Conservation (phyloP, 129 eudicot species). For the Daucus carota region DNA sequence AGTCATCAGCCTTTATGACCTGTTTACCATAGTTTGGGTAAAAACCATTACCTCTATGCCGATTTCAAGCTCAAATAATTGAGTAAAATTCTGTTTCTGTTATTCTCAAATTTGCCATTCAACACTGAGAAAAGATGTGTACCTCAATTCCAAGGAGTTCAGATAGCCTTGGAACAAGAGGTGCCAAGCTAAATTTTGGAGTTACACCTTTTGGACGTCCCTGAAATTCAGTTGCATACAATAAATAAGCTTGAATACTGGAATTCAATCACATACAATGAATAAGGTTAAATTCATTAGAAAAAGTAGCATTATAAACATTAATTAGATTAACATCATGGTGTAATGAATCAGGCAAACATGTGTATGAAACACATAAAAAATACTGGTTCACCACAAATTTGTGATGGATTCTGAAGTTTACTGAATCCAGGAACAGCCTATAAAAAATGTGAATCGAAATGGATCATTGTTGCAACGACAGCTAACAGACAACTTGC, state of each 20-base stretch:
- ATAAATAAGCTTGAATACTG: conserved; percentile 4
- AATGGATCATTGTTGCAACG: background rate
- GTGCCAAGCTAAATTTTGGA: conserved; percentile 57
- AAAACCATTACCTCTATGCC: conserved; percentile 2
- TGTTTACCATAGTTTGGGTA: conserved; percentile 18
- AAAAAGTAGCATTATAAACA: background rate
- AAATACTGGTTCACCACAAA: background rate
- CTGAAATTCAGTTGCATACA: conserved; percentile 16
- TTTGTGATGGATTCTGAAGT: background rate
- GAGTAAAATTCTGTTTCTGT: background rate
- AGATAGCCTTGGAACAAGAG: conserved; percentile 55
- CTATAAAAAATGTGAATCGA: no score
- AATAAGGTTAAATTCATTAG: background rate
- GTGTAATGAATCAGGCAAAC: background rate
- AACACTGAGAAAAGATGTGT: background rate
- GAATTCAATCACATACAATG: background rate
- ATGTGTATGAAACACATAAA: background rate
- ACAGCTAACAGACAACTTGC: background rate
- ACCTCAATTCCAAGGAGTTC: conserved; percentile 61
- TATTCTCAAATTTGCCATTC: background rate
- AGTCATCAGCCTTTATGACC: conserved; percentile 71
- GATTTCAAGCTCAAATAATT: background rate
- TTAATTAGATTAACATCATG: background rate
- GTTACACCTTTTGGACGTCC: conserved; percentile 77
- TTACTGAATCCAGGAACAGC: background rate